A percentile compares a stretch with the other conserved stretches of the same genome.
phyloP scores from a whole-genome alignment of 1,284 basidiomycete genomes.

The Pulveroboletus sp. region DNA sequence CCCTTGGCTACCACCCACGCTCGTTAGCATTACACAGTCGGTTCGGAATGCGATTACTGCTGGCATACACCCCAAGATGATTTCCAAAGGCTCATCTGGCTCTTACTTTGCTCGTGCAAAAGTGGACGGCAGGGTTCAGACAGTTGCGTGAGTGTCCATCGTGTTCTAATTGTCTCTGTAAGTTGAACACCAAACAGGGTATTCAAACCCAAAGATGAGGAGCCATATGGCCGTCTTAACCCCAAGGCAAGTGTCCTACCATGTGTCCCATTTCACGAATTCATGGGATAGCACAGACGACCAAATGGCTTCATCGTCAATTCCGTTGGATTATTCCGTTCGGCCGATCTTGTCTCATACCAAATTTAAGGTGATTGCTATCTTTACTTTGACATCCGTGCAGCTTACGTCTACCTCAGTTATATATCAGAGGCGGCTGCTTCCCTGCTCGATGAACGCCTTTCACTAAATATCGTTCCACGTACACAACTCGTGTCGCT shows the following conservation, averaged over 20 bases:
- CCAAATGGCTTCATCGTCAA: constrained; percentile 88
- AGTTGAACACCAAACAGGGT: constrained; percentile 50
- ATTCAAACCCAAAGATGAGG: constrained; percentile 91
- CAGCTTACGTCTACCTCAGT: constrained; percentile 35
- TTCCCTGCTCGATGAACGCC: constrained; percentile 76
- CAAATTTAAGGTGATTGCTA: constrained; percentile 68
- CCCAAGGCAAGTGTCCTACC: constrained; percentile 58
- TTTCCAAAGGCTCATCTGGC: constrained; percentile 81
- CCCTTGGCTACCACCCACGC: constrained; percentile 3
- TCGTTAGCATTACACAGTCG: constrained; percentile 57
- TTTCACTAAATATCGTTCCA: constrained; percentile 82
- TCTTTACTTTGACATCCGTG: not conserved
- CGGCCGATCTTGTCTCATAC: constrained; percentile 81
- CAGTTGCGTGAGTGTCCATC: constrained; percentile 64
- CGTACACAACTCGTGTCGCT: constrained; percentile 82
- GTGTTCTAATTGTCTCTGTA: not conserved
- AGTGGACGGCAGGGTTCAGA: constrained; percentile 68
- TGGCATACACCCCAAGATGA: constrained; percentile 87
- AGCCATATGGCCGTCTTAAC: constrained; percentile 81
- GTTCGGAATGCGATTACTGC: constrained; percentile 71
- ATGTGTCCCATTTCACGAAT: not conserved
- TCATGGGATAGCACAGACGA: constrained; percentile 53
- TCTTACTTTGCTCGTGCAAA: constrained; percentile 85
- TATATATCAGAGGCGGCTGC: constrained; percentile 83
- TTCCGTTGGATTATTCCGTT: constrained; percentile 86